Base-by-base conservation (phyloP, 75 land plant species). In the Larix kaempferi region DNA sequence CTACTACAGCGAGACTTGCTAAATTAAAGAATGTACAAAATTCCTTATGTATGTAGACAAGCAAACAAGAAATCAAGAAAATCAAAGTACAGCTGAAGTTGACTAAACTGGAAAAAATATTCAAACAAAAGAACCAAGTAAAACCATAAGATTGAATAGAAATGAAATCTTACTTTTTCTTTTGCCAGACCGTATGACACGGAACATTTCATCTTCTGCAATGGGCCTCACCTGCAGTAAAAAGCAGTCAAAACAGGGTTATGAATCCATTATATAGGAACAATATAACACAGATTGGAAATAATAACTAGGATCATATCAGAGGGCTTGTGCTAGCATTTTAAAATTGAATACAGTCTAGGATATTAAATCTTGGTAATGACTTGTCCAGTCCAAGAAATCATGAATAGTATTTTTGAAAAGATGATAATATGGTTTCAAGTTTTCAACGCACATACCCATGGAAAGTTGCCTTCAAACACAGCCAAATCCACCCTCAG, bases 201-300 rank as follows among this genome's bases (percentile, higher is more conserved):
- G 84, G 66, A 94, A 97, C 99, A 97, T 94, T 78, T 97, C 99
- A 84, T 92, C 98, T 80, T 97, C 99, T 72, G 99, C 99, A 21
- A 97, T 88, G 37, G 99, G 99, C 59, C 99, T 86, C 56, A 97
- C 99, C 99, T 97, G 87, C 35, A 81, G 64, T 59, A 82, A 26
- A 13, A 81, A 59, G 71, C n/a, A 69, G n/a, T 41, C 23, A n/a
- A 12, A 3, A 41, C 73, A 69, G 73, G 54, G 44, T 33, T 17
- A 22, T 59, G 2, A 37, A 60, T 22, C 74, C 37, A 59, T 23
- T 12, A 73, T 52, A 19, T 39, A 37, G 21, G 27, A 37, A 15
- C 3, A 52, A 78, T 57, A 71, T 75, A 26, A 76, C 39, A 33
- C 22, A 5, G 35, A n/a, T 56, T 25, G 16, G 64, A 57, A 33